phyloP scores from a whole-genome alignment of 73 alveolate species.

The Stentor roeselii region DNA sequence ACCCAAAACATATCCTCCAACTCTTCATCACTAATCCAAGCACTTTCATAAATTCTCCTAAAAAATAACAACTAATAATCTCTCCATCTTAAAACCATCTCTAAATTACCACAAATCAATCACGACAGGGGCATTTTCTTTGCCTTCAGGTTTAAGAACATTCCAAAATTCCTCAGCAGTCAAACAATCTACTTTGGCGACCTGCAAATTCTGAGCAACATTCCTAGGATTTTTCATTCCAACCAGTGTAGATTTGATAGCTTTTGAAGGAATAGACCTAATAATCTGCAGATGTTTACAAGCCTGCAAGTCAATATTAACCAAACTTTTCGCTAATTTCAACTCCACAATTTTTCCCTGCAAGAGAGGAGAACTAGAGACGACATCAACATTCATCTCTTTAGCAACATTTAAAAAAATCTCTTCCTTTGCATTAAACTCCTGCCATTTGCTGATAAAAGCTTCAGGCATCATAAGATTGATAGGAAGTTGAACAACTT shows the following conservation, averaged over 20 bases:
- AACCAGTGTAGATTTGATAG: constrained; percentile 53
- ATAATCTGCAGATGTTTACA: constrained; percentile 75
- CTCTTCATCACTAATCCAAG: too few species aligned
- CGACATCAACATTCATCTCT: constrained; percentile 61
- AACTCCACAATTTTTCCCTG: constrained; percentile 68
- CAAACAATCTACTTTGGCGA: constrained; percentile 49
- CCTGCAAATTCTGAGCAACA: constrained; percentile 69
- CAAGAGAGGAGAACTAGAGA: constrained; percentile 68
- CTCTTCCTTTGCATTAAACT: constrained; percentile 47
- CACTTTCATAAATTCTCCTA: too few species aligned
- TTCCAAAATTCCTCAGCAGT: constrained; percentile 64
- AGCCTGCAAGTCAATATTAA: constrained; percentile 53
- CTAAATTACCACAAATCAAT: constrained; percentile 18
- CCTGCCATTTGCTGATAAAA: constrained; percentile 75
- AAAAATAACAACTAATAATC: too few species aligned
- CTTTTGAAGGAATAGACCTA: constrained; percentile 75
- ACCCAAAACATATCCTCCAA: too few species aligned
- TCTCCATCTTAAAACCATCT: too few species aligned
- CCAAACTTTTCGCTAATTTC: constrained; percentile 46
- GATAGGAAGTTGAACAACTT: constrained; percentile 71
- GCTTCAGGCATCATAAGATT: constrained; percentile 85
- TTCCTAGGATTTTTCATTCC: constrained; percentile 79
- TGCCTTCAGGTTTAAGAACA: constrained; percentile 50
- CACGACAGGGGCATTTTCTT: neutral
- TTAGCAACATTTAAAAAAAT: constrained; percentile 49